phyloP scores from a whole-genome alignment of 2,329 filamentous ascomycete genomes.

The Juglanconis oblonga region DNA sequence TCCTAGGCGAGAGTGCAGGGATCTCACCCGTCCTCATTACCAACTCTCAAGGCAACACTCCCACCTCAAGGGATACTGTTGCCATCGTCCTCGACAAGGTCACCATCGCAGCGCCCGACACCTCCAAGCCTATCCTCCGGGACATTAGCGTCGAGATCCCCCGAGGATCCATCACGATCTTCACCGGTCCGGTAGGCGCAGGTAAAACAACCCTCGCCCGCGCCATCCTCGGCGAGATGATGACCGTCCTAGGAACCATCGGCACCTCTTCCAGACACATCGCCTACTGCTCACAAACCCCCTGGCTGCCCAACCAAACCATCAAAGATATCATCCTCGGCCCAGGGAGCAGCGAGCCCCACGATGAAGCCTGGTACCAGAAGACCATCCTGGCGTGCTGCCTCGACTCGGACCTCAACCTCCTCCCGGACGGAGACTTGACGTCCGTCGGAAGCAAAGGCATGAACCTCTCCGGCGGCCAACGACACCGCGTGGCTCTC shows the following conservation, averaged over 20 bases:
- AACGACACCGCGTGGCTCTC: slow-evolving; percentile 29
- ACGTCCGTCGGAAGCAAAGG: slow-evolving; percentile 24
- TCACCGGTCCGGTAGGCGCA: slow-evolving; percentile 26
- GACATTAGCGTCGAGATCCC: slow-evolving; percentile 24
- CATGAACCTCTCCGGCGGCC: slow-evolving; percentile 24
- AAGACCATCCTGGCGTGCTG: slow-evolving; percentile 25
- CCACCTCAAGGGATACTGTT: no score
- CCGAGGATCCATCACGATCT: slow-evolving; percentile 24
- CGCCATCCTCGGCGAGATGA: slow-evolving; percentile 29
- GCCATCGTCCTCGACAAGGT: slow-evolving; percentile 16
- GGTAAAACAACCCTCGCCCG: slow-evolving; percentile 30
- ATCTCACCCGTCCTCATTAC: not conserved
- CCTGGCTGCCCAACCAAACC: slow-evolving; percentile 35
- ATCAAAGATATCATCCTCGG: slow-evolving; percentile 31
- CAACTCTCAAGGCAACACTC: not conserved
- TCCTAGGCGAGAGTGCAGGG: slow-evolving; percentile 18
- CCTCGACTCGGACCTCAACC: slow-evolving; percentile 25
- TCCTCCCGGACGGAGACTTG: slow-evolving; percentile 21
- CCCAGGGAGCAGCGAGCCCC: slow-evolving; percentile 8
- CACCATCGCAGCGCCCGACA: slow-evolving; percentile 7
- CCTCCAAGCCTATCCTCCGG: slow-evolving; percentile 19
- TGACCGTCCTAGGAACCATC: slow-evolving; percentile 24
- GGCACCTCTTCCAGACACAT: slow-evolving; percentile 25
- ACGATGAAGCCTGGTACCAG: slow-evolving; percentile 29
- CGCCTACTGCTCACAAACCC: slow-evolving; percentile 34